Conservation (phyloP, 2,329 filamentous ascomycete genomes). For the Colletotrichum gloeosporioides region DNA sequence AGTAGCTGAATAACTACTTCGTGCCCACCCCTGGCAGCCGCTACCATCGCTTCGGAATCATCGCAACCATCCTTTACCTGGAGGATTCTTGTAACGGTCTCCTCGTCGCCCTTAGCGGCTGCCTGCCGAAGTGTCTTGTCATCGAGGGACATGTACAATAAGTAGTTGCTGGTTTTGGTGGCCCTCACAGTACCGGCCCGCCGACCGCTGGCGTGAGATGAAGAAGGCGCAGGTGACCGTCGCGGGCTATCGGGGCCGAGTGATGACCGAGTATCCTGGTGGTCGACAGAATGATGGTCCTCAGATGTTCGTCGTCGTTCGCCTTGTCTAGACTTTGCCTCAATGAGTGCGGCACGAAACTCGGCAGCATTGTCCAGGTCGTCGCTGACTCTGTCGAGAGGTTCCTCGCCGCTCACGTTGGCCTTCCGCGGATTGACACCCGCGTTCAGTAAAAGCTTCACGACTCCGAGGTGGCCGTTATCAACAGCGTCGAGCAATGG, state of each 20-base stretch:
- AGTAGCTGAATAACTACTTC: conserved; percentile 84
- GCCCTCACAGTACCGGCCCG: conserved; percentile 62
- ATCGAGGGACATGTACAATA: conserved; percentile 68
- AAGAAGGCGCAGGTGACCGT: conserved; percentile 55
- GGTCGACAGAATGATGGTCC: conserved; percentile 57
- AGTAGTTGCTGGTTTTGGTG: conserved; percentile 68
- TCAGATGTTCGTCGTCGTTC: conserved; percentile 62
- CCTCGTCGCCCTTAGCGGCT: conserved; percentile 65
- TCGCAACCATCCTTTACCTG: conserved; percentile 66
- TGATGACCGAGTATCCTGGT: conserved; percentile 54
- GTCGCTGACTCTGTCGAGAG: conserved; percentile 80
- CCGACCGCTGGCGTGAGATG: conserved; percentile 44
- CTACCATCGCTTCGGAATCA: conserved; percentile 87
- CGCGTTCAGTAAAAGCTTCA: conserved; percentile 81
- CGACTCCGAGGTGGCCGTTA: conserved; percentile 89
- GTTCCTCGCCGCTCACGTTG: conserved; percentile 92
- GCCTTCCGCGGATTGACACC: conserved; percentile 91
- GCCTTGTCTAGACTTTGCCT: conserved; percentile 60
- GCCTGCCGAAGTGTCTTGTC: conserved; percentile 66
- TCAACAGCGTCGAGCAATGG: conserved; percentile 96
- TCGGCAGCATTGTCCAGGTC: conserved; percentile 80
- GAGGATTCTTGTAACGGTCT: conserved; percentile 65
- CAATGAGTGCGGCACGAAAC: conserved; percentile 73
- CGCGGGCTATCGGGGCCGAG: conserved; percentile 64
- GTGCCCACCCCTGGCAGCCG: conserved; percentile 90